These are phyloP conservation scores for Teunomyces gatunensis DNA, from an alignment of 805 yeast genomes.

Conservation along the genomic window DNA sequence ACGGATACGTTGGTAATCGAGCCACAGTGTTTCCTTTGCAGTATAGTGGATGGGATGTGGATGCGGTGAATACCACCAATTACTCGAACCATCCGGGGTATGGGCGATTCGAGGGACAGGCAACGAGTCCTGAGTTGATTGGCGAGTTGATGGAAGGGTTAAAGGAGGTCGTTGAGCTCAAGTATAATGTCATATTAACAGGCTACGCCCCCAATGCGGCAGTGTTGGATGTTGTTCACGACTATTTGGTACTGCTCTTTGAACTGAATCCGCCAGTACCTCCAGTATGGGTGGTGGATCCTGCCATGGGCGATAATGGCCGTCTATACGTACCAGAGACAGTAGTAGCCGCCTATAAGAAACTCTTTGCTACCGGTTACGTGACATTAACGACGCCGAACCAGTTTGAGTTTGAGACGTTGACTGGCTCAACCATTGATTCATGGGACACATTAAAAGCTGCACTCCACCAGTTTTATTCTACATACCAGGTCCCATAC, in stretches of 20 bases:
- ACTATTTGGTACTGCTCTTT: slow-evolving; percentile 36
- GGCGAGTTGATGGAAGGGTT: slow-evolving; percentile 56
- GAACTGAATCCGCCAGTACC: slow-evolving; percentile 1
- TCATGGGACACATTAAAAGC: slow-evolving; percentile 33
- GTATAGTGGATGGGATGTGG: slow-evolving; percentile 88
- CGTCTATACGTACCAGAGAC: slow-evolving; percentile 65
- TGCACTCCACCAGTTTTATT: slow-evolving; percentile 43
- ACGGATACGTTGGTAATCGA: slow-evolving; percentile 92
- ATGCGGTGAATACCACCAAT: slow-evolving; percentile 82
- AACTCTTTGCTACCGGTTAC: slow-evolving; percentile 40
- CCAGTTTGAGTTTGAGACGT: slow-evolving; percentile 67
- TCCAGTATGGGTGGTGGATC: slow-evolving; percentile 73
- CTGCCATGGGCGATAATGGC: slow-evolving; percentile 92
- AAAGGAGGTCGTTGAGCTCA: slow-evolving; percentile 39
- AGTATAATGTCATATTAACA: slow-evolving; percentile 66
- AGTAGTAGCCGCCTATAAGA: slow-evolving; percentile 51
- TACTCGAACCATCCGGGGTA: slow-evolving; percentile 93
- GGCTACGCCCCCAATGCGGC: slow-evolving; percentile 76
- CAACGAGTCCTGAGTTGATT: slow-evolving; percentile 46
- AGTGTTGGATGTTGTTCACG: slow-evolving; percentile 49
- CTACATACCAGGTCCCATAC: slow-evolving; percentile 44
- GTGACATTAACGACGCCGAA: slow-evolving; percentile 66
- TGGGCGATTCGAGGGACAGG: slow-evolving; percentile 60
- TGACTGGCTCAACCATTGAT: slow-evolving; percentile 47
- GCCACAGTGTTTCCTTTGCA: slow-evolving; percentile 92